Conservation (phyloP, 805 yeast species). For the Pichia ethanolica region DNA sequence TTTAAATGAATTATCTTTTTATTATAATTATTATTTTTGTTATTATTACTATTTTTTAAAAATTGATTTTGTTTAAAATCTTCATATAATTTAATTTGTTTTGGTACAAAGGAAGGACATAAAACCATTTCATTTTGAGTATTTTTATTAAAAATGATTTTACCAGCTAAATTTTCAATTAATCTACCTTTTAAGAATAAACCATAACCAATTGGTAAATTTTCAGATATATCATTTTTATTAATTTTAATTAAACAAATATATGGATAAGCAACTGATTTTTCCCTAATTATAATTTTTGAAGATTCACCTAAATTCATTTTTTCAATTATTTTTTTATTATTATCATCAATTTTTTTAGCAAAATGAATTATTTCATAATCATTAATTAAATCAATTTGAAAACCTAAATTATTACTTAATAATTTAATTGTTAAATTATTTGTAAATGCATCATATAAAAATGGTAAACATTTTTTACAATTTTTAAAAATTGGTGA, state of each 20-base stretch:
- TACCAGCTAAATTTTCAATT: slow-evolving; percentile 36
- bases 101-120: slow-evolving; percentile 23
- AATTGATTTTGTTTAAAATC: slow-evolving; percentile 13
- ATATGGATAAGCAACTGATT: slow-evolving; percentile 24
- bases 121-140: slow-evolving; percentile 14
- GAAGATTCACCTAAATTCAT: not conserved
- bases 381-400: slow-evolving; percentile 39
- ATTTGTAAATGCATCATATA: slow-evolving; percentile 46
- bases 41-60: not conserved
- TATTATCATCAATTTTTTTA: slow-evolving; percentile 4
- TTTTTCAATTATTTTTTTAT: not conserved
- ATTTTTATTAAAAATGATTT: slow-evolving; percentile 4
- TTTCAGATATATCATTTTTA: slow-evolving; percentile 3
- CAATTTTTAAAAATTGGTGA: slow-evolving; percentile 25
- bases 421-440: slow-evolving; percentile 42
- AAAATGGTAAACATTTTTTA: slow-evolving; percentile 36
- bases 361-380: slow-evolving; percentile 45
- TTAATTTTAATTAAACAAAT: slow-evolving; percentile 20
- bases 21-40: not conserved
- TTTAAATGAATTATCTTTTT: too few relatives aligned
- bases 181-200: slow-evolving; percentile 34
- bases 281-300: slow-evolving; percentile 12
- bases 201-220: slow-evolving; percentile 29
- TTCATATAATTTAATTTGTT: slow-evolving; percentile 19
- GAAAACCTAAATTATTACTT: slow-evolving; percentile 45